Base-by-base conservation (phyloP, 2,329 filamentous ascomycete species). In the Colletotrichum siamense region DNA sequence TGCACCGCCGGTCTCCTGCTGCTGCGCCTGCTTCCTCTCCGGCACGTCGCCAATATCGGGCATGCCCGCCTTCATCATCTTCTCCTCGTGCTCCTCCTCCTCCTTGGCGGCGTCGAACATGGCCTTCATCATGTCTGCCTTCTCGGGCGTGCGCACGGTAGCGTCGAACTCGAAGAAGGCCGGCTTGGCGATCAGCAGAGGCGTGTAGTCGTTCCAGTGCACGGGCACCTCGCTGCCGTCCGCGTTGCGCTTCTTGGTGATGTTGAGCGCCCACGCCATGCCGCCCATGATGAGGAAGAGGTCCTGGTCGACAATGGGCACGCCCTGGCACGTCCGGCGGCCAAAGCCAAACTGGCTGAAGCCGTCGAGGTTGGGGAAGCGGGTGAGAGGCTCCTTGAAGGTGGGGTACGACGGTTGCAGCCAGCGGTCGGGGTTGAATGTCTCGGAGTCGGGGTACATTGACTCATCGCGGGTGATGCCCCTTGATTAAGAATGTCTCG, bases 311-410 rank as follows among this genome's bases (percentile, higher is more conserved):
- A 86, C 86, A 26, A 87, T 83, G 24, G 86, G 84, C 6, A 86
- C 77, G 9, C 86, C 86, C 69, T 86, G 87, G 55, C 87, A 88
- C 1, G 89, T 87, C 4, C 91, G 84, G 5, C 89, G 85, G 0
- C 91, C 90, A 79, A 89, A 91, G 2, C 90, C 91, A 77, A 92
- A 91, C 61, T 86, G 84, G 64, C 82, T 84, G 79, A 84, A 86
- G 59, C 88, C 87, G 24, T 82, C 79, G 3, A 87, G 83, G 52
- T 86, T 86, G 76, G 85, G 85, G 78, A 85, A 79, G 7, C 79
- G 63, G 0, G 84, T 85, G 61, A 87, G 78, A 0, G 86, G 86
- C 71, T 86, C 86, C 64, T 81, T 83, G 78, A 84, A 87, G 2
- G 85, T 87, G 7, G 86, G 85, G 69, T 84, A 87, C 10, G 76